Base-by-base conservation (phyloP, 2,329 filamentous ascomycete species). In the Lachnellula occidentalis region DNA sequence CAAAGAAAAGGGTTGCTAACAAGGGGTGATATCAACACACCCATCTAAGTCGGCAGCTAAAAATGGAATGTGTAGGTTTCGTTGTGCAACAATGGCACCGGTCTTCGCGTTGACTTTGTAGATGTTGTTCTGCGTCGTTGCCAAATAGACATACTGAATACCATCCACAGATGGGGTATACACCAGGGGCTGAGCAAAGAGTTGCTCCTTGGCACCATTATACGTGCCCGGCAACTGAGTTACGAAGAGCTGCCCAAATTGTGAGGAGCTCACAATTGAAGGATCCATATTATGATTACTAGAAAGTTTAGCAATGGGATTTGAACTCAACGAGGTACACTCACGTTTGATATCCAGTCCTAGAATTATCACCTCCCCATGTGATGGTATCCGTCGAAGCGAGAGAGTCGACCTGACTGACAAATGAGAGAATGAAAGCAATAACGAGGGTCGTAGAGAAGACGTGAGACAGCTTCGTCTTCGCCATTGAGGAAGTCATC, bases 201-300 rank as follows among this genome's bases (percentile, higher is more conserved):
- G 73, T 59, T 81, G 76, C 63, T 83, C 81, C 1, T 70, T 54
- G 2, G 68, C 69, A 15, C 73, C 73, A 37, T 74, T 73, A 65
- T 81, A 83, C 17, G 69, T 73, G 5, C 80, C 80, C 0, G 80
- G 78, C 1, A 83, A 71, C 0, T 62, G 47, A 0, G 76, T 77
- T 61, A 72, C 75, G 71, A 80, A 84, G 7, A 83, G 67, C 55
- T 80, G 76, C 19, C 75, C 78, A 58, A 83, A 85, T 49, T 78
- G 73, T 2, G 75, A 67, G 53, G 78, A 80, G 41, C 72, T 75
- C 2, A 85, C 79, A 8, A 83, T 70, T 14, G 76, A 72, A 1
- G 82, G 82, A 62, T 85, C 80, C 76, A 85, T 79, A 67, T 85
- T 85, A 64, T 85, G 81, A 63, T 81, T 84, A 19, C 67, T 70